Evolutionary conservation across 1,284 basidiomycete species (phyloP).

Genomic region (Chiua sp.): DNA sequence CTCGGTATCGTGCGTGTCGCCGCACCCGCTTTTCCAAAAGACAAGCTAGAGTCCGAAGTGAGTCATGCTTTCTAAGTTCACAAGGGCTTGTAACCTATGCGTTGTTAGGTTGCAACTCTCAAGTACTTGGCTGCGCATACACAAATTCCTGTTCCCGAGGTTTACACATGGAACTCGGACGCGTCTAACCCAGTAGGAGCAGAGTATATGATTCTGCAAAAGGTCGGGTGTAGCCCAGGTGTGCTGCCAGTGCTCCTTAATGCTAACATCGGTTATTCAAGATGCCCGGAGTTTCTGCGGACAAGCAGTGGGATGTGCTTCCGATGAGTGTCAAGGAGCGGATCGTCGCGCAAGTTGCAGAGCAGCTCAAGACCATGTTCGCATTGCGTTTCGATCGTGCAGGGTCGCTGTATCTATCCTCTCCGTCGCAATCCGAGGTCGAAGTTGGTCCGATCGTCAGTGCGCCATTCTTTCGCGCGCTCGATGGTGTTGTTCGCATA

Average conservation of each 20-base stretch:
- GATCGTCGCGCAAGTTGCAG: conserved; percentile 1
- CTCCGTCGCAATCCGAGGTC: neutral
- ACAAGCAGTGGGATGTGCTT: neutral
- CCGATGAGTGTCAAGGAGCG: neutral
- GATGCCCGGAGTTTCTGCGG: neutral
- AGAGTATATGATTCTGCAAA: conserved; percentile 1
- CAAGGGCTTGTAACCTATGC: neutral
- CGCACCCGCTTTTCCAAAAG: conserved; percentile 8
- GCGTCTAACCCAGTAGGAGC: conserved; percentile 4
- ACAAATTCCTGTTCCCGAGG: neutral
- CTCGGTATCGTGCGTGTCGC: conserved; percentile 6
- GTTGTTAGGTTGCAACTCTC: neutral
- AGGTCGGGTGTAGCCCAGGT: neutral
- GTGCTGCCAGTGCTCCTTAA: neutral
- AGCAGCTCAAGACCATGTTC: neutral
- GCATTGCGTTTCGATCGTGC: conserved; percentile 1
- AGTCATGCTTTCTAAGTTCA: neutral
- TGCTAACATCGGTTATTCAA: neutral
- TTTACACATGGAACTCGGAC: neutral
- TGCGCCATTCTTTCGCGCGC: conserved; percentile 1
- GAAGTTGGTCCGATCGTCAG: neutral
- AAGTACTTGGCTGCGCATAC: conserved; percentile 3
- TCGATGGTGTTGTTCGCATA: conserved; percentile 2
- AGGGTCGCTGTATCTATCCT: conserved; percentile 5
- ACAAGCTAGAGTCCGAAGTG: conserved; percentile 6